These are phyloP conservation scores for Auriscalpium microsporum DNA, from an alignment of 768 basidiomycete species.

Conservation along the genomic window DNA sequence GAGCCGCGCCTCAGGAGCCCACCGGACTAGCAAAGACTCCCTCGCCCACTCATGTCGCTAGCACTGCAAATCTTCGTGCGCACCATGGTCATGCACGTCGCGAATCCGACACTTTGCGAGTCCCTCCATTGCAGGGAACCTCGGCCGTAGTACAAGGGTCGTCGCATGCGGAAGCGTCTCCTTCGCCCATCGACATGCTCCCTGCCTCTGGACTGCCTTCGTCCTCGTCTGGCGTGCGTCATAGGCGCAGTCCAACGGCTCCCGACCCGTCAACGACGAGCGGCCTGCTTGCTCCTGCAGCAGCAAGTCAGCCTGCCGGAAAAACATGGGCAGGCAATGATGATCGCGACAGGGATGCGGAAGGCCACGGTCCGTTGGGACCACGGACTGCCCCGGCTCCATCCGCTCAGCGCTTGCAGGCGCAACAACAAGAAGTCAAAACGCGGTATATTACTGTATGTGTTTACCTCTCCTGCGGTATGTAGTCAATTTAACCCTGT, in stretches of 20 bases:
- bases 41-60: conserved; percentile 35
- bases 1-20: conserved; percentile 12
- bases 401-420: neutral
- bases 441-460: conserved; percentile 14
- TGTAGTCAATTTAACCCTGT: neutral
- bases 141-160: neutral
- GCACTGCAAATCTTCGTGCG: conserved; percentile 23
- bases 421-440: conserved; percentile 4
- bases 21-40: conserved; percentile 39
- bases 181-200: conserved; percentile 41
- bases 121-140: conserved; percentile 13
- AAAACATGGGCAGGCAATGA: conserved; percentile 42
- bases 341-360: conserved; percentile 24
- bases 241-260: conserved; percentile 62
- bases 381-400: neutral
- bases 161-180: conserved; percentile 29
- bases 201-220: conserved; percentile 3
- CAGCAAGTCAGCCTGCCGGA: conserved; percentile 16
- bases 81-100: conserved; percentile 49
- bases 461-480: neutral
- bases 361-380: neutral
- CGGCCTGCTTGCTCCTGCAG: conserved; percentile 22
- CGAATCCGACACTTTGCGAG: conserved; percentile 69
- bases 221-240: conserved; percentile 19
- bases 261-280: conserved; percentile 48